These are phyloP conservation scores for Radiomyces spectabilis DNA, from an alignment of 192 early-diverging fungal species.

Conservation along the genomic window DNA sequence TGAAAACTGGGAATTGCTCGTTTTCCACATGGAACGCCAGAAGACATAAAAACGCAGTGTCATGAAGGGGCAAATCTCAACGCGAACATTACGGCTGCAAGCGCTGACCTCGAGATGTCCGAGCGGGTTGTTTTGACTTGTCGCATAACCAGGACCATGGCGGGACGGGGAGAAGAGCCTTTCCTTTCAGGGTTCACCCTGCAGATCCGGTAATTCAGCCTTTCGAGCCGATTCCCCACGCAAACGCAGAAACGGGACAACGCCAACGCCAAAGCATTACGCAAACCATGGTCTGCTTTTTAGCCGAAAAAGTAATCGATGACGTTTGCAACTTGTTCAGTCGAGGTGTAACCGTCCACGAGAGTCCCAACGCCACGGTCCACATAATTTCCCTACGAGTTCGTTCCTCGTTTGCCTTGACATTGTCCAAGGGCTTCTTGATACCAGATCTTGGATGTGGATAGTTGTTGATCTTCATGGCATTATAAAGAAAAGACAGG, in stretches of 20 bases:
- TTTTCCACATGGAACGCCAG: background rate
- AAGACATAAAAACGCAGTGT: background rate
- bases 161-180: background rate
- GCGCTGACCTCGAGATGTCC: background rate
- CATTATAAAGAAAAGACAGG: too few relatives aligned
- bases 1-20: background rate
- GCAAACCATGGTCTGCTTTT: background rate
- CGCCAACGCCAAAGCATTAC: background rate
- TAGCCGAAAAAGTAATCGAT: background rate
- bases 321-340: background rate
- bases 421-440: too few relatives aligned
- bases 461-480: too few relatives aligned
- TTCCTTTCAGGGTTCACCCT: background rate
- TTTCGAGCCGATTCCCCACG: background rate
- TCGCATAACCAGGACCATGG: background rate
- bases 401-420: too few relatives aligned
- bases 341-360: background rate
- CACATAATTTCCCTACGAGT: conserved; percentile 11
- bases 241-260: background rate
- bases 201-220: background rate
- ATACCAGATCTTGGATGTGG: too few relatives aligned
- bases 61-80: background rate
- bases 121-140: background rate
- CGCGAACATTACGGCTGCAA: background rate
- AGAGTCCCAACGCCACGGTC: background rate